phyloP scores from a whole-genome alignment of 306 rosid genomes.

The Glycyrrhiza uralensis region DNA sequence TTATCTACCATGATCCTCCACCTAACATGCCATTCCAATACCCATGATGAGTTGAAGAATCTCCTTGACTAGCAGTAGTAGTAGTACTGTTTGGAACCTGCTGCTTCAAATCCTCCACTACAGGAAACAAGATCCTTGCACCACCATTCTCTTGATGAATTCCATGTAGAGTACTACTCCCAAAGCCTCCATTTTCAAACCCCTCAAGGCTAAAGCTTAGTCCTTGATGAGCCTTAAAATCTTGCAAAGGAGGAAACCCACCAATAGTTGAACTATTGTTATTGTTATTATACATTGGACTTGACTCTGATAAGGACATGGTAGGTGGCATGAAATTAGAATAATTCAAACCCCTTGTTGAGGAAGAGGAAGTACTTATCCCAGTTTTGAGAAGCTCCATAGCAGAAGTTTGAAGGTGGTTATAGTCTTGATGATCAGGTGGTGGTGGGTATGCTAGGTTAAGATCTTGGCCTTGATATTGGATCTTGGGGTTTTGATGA shows the following conservation, averaged over 20 bases:
- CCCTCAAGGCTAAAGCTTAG: conserved; percentile 71
- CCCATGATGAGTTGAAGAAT: conserved; percentile 65
- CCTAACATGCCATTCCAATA: conserved; percentile 94
- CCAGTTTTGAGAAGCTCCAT: conserved; percentile 74
- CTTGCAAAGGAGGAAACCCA: conserved; percentile 62
- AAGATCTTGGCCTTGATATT: conserved; percentile 85
- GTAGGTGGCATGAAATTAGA: too few species aligned
- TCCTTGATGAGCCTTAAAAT: conserved; percentile 64
- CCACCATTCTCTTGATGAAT: conserved; percentile 52
- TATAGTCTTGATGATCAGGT: conserved; percentile 37
- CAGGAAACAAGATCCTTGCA: conserved; percentile 86
- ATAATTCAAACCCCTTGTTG: conserved; percentile 62
- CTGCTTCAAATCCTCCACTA: conserved; percentile 65
- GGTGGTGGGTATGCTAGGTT: conserved; percentile 72
- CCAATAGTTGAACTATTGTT: too few species aligned
- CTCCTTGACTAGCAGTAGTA: conserved; percentile 48
- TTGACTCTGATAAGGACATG: conserved; percentile 33
- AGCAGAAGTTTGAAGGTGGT: conserved; percentile 41
- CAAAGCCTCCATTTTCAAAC: conserved; percentile 60
- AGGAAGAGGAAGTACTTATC: conserved; percentile 24
- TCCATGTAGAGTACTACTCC: conserved; percentile 51
- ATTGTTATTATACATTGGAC: conserved; percentile 43
- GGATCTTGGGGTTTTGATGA: conserved; percentile 67
- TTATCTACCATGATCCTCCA: conserved; percentile 86
- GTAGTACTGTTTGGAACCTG: conserved; percentile 56